phyloP scores from a whole-genome alignment of 768 basidiomycete genomes.

The Boletus rufocinnamomeus region DNA sequence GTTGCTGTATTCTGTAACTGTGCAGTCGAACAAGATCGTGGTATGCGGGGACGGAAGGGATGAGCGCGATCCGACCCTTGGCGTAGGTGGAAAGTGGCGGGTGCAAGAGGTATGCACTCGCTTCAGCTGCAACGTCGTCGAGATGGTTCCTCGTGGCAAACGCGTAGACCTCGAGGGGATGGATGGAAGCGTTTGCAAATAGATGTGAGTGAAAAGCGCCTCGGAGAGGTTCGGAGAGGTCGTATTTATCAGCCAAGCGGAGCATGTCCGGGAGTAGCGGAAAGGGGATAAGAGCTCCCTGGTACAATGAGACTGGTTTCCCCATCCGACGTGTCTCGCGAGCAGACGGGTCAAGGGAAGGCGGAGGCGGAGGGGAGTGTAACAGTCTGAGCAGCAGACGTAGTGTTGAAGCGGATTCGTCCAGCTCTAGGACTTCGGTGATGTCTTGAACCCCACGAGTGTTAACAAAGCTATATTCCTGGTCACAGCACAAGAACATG shows the following conservation, averaged over 20 bases:
- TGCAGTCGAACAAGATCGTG: constrained; percentile 66
- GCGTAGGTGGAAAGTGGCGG: constrained; percentile 58
- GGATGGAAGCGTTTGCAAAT: constrained; percentile 47
- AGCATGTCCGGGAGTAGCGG: constrained; percentile 62
- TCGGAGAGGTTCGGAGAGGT: constrained; percentile 47
- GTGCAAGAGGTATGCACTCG: constrained; percentile 57
- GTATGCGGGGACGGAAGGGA: constrained; percentile 62
- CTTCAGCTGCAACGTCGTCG: constrained; percentile 51
- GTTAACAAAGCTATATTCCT: constrained; percentile 14
- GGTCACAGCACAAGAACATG: constrained; percentile 67
- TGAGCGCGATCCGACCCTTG: constrained; percentile 48
- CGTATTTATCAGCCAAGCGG: constrained; percentile 66
- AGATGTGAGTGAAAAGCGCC: constrained; percentile 53
- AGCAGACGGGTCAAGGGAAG: constrained; percentile 35
- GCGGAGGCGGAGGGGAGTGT: constrained; percentile 54
- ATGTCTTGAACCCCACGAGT: constrained; percentile 23
- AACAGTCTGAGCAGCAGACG: constrained; percentile 56
- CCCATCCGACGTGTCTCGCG: constrained; percentile 32
- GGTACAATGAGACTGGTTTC: constrained; percentile 34
- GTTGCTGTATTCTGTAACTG: constrained; percentile 50
- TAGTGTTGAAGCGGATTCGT: constrained; percentile 52
- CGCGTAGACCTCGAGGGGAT: constrained; percentile 63
- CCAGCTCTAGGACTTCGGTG: constrained; percentile 48
- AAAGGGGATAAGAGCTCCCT: constrained; percentile 57
- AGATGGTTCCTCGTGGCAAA: constrained; percentile 49